Evolutionary conservation across 768 basidiomycete species (phyloP), one percentile per base, ranked within the genome.

Genomic region (Pisolithus orientalis): DNA sequence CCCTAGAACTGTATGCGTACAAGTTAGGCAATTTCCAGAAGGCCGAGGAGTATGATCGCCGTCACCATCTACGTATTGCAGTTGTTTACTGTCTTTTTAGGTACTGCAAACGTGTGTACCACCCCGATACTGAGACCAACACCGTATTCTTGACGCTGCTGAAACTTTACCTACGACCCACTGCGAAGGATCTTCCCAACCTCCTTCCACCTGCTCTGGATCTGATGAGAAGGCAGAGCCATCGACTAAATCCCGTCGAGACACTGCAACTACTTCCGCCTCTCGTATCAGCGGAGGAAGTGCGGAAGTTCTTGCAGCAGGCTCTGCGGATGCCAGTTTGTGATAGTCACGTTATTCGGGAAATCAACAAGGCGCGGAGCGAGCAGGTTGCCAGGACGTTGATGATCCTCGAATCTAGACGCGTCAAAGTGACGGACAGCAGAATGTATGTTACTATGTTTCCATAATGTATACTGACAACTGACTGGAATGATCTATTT

Each of bases 1-100:
- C 95, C 0, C 79, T 98, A n/a, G 91, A 94, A 62, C 79, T 95
- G 13, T 99, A 98, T 65, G 93, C 94, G 6, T 87, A 97, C 63
- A 82, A 84, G 34, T 74, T 98, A 31, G 79, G 84, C 38, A 87
- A 94, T 62, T 92, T 86, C 65, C 55, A 70, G 27, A 92, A 92
- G 56, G 96, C 96, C 0, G 96, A 98, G 73, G 83, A 88, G 91
- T 94, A 60, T 57, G 85, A 65, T 17, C 43, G 5, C n/a, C 37
- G 3, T 49, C 52, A 13, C 13, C 43, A 16, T 13, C 27, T 34
- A 8, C 17, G 28, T 7, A 29, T 9, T 27, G 25, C 9, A 47
- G 43, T 47, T 32, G 29, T 44, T 51, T 44, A 24, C 16, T 25
- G 43, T 27, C 13, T 16, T 34, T 17, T 28, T 63, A 97, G 94